These are phyloP conservation scores for Fusarium fracticaudum DNA, from an alignment of 2,329 filamentous ascomycete genomes.

Conservation along the genomic window DNA sequence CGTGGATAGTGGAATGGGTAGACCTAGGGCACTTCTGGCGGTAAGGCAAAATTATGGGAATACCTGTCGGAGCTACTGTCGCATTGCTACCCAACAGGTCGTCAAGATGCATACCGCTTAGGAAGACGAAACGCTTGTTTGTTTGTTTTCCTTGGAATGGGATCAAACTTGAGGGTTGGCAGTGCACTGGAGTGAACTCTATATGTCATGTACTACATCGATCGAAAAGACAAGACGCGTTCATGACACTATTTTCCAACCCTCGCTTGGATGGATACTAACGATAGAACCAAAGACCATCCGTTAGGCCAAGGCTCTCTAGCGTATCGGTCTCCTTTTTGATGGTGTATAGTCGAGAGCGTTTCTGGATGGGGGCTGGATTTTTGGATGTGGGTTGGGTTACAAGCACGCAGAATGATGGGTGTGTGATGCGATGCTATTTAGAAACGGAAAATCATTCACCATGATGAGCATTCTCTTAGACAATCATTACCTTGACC, in stretches of 20 bases:
- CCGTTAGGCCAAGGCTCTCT: slow-evolving; percentile 20
- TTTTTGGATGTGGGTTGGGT: neutral
- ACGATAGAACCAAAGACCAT: slow-evolving; percentile 5
- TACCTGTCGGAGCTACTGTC: slow-evolving; percentile 38
- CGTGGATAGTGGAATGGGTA: slow-evolving; percentile 29
- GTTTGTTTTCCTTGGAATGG: slow-evolving; percentile 23
- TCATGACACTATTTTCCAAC: slow-evolving; percentile 2
- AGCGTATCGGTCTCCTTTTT: slow-evolving; percentile 4
- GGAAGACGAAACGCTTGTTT: neutral
- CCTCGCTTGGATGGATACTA: slow-evolving; percentile 11
- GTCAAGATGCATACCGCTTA: slow-evolving; percentile 31
- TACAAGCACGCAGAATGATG: slow-evolving; percentile 33
- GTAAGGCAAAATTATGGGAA: slow-evolving; percentile 34
- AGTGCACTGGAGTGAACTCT: neutral
- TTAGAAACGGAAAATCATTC: neutral
- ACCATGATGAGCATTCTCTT: neutral
- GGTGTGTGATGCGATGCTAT: slow-evolving; percentile 31
- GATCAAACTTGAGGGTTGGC: neutral
- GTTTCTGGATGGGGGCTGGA: slow-evolving; percentile 12
- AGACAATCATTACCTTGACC: slow-evolving; percentile 13
- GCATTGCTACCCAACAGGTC: slow-evolving; percentile 44
- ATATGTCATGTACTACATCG: neutral
- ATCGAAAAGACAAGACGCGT: slow-evolving; percentile 2
- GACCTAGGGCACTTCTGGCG: slow-evolving; percentile 25
- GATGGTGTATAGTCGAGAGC: slow-evolving; percentile 16